A percentile compares a stretch with the other conserved stretches of the same genome.
phyloP scores from a whole-genome alignment of 495 filamentous ascomycete genomes.

The Trichoderma reesei region DNA sequence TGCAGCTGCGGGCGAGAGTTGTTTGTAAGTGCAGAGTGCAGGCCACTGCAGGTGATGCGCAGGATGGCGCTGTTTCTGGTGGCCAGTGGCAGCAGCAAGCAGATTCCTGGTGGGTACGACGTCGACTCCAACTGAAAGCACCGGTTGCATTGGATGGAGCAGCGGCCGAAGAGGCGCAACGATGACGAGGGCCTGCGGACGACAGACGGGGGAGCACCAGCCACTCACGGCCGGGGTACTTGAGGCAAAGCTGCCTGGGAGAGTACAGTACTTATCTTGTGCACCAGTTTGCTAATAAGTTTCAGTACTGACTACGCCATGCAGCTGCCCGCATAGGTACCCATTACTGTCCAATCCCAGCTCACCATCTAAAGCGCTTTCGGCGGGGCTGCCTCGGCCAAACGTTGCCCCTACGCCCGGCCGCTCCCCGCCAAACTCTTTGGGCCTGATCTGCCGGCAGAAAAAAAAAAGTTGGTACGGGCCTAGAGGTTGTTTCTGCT shows the following conservation, averaged over 20 bases:
- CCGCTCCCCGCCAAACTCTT: constrained; percentile 10
- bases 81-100: too few relatives aligned
- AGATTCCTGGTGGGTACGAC: constrained; percentile 1
- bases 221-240: neutral
- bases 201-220: neutral
- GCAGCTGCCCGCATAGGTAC: neutral
- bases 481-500: neutral
- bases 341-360: too few relatives aligned
- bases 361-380: neutral
- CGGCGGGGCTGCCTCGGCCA: constrained; percentile 4
- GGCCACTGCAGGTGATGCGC: neutral
- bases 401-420: neutral
- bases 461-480: constrained; percentile 21
- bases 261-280: neutral
- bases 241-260: neutral
- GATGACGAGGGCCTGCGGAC: constrained; percentile 4
- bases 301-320: neutral
- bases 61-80: neutral
- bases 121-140: too few relatives aligned
- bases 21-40: neutral
- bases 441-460: constrained; percentile 11
- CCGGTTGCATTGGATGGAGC: constrained; percentile 6
- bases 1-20: neutral
- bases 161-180: neutral
- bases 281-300: neutral